Conservation (phyloP, 768 basidiomycete genomes). For the Boletus pseudopeckii region DNA sequence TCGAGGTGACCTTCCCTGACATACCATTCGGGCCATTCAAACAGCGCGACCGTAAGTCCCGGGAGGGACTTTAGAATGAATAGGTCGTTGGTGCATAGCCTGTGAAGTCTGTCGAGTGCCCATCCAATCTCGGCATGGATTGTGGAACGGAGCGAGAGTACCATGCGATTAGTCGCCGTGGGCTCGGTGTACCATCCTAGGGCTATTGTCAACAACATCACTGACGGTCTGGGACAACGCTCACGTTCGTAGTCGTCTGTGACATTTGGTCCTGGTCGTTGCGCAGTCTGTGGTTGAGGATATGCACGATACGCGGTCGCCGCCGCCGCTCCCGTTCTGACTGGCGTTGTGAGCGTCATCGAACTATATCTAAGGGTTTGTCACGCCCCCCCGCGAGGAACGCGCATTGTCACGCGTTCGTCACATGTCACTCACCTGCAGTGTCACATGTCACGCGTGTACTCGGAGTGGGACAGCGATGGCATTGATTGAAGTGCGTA, state of each 20-base stretch:
- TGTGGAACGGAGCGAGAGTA: conserved; percentile 83
- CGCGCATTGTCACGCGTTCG: conserved; percentile 21
- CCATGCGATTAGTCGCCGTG: conserved; percentile 78
- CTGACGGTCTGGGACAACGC: conserved; percentile 16
- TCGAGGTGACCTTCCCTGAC: conserved; percentile 55
- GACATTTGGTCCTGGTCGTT: conserved; percentile 39
- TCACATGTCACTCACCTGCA: conserved; percentile 9
- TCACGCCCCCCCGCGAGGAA: conserved; percentile 4
- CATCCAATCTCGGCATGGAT: conserved; percentile 82
- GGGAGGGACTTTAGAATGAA: conserved; percentile 71
- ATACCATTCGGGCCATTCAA: conserved; percentile 89
- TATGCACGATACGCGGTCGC: conserved; percentile 25
- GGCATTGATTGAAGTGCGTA: conserved; percentile 53
- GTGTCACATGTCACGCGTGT: conserved; percentile 17
- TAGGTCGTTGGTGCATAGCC: conserved; percentile 74
- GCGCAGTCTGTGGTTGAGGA: conserved; percentile 17
- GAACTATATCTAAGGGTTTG: not conserved
- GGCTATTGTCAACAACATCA: conserved; percentile 4
- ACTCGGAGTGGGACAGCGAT: conserved; percentile 26
- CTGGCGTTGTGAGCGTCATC: conserved; percentile 32
- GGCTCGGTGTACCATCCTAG: conserved; percentile 86
- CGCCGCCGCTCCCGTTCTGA: conserved; percentile 21
- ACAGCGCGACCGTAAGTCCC: conserved; percentile 77
- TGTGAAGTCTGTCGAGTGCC: conserved; percentile 84
- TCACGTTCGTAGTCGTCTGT: conserved; percentile 79